Evolutionary conservation across 2,329 filamentous ascomycete species (phyloP).

Genomic region (Aspergillus alliaceus): DNA sequence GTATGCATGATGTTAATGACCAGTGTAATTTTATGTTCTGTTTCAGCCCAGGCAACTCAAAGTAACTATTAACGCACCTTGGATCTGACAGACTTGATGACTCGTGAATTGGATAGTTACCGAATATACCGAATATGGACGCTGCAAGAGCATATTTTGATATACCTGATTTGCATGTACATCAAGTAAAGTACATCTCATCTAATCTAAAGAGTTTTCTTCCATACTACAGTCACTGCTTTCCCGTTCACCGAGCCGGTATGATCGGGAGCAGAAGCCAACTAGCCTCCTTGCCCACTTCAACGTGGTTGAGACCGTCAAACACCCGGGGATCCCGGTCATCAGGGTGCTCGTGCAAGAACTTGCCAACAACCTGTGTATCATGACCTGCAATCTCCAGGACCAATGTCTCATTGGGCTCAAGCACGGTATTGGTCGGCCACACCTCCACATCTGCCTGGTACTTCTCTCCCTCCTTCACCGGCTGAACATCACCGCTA

Average conservation of each 20-base stretch:
- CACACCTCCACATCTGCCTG: conserved; percentile 45
- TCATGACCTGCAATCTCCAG: conserved; percentile 4
- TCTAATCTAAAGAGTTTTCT: too few species aligned
- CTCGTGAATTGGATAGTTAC: too few species aligned
- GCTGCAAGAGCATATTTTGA: too few species aligned
- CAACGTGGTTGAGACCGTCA: not conserved
- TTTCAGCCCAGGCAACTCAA: too few species aligned
- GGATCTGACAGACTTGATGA: too few species aligned
- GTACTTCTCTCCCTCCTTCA: conserved; percentile 49
- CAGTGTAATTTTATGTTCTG: too few species aligned
- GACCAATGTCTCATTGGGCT: conserved; percentile 16
- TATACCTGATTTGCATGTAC: too few species aligned
- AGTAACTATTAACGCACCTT: too few species aligned
- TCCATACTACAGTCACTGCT: too few species aligned
- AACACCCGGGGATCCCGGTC: not conserved
- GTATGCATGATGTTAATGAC: too few species aligned
- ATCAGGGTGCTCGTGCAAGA: not conserved
- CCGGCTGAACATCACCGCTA: conserved; percentile 39
- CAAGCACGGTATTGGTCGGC: conserved; percentile 31
- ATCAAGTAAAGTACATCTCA: too few species aligned
- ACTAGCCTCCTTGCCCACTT: not conserved
- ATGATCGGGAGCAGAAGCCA: not conserved
- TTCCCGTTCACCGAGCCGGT: not conserved
- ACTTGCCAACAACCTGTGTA: not conserved
- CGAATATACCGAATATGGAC: too few species aligned